Conservation (phyloP, 2,329 filamentous ascomycete genomes). For the Cladosporium austrohemisphaericum region DNA sequence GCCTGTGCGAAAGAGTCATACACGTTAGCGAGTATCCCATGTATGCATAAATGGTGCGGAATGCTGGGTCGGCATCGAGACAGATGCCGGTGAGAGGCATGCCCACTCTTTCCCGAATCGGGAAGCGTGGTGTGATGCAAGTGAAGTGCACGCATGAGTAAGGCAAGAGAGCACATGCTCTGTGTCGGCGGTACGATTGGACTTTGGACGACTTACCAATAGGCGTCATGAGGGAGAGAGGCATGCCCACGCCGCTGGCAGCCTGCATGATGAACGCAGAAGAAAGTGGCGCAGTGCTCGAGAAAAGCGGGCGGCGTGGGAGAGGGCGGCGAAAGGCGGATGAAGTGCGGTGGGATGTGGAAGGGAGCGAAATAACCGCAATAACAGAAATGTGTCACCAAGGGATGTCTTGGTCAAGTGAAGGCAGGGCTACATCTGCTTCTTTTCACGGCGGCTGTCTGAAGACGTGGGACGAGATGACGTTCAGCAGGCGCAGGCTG, state of each 20-base stretch:
- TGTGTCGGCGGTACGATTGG: constrained; percentile 20
- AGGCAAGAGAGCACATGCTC: constrained; percentile 22
- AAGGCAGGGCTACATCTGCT: too few species aligned
- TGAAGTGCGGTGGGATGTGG: not conserved
- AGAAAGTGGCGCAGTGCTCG: not conserved
- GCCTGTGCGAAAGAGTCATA: constrained; percentile 30
- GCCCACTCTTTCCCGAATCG: not conserved
- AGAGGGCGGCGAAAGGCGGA: too few species aligned
- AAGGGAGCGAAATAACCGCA: too few species aligned
- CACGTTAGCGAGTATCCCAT: not conserved
- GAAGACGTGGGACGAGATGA: too few species aligned
- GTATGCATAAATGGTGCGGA: not conserved
- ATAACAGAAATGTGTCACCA: too few species aligned
- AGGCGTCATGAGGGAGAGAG: constrained; percentile 29
- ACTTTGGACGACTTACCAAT: constrained; percentile 28
- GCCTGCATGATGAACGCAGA: constrained; percentile 20
- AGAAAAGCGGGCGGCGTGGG: not conserved
- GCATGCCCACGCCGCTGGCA: constrained; percentile 17
- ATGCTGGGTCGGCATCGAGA: not conserved
- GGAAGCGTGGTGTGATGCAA: not conserved
- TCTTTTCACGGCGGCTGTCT: too few species aligned
- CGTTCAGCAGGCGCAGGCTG: too few species aligned
- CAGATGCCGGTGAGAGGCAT: constrained; percentile 10
- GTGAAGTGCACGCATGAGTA: not conserved
- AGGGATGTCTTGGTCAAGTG: too few species aligned